Base-by-base conservation (phyloP, 1,139 yeast species). In the Geotrichum siamense region DNA sequence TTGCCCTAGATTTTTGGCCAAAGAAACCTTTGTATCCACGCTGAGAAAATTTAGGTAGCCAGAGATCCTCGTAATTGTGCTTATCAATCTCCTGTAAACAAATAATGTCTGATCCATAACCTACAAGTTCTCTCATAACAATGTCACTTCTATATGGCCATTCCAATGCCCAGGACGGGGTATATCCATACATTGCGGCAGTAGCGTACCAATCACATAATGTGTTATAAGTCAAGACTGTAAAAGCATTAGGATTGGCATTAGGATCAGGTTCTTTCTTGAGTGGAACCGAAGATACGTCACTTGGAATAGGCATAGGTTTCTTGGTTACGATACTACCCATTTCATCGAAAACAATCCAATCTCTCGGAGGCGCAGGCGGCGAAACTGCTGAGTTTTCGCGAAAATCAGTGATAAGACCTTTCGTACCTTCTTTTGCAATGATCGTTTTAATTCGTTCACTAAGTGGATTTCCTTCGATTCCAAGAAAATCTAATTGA, bases 31-130 rank as follows among this genome's bases (percentile, higher is more conserved):
- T 75, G 65, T 91, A 93, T 12, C 96, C 96, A 43, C 74, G 69
- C 43, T 77, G 74, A 19, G 71, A 71, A 74, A 93, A 71, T 39
- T 79, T 61, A 16, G 94, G 94, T 4, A 71, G 68, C 94, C 96
- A 87, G 62, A 77, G 82, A 40, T 85, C 94, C 55, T 84, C 91
- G 63, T 72, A 87, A 0, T 93, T 81, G 51, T 78, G 76, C 1
- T 91, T 80, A 64, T 91, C 97, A 38, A 91, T 96, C 65, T 91
- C 99, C 70, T 91, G 98, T 68, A 91, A 70, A 68, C 97, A 89
- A 26, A 91, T 67, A 36, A 93, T 70, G 62, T 91, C 97, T 23
- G 89, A 72, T 48, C 75, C 73, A 54, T 71, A 75, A 15, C 71
- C 69, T 42, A 79, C 60, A 15, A 91, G 73, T 62, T 91, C 95